Evolutionary conservation across 2,329 filamentous ascomycete species (phyloP), one percentile per base, ranked within the genome.

Genomic region (Xylariales sp.): DNA sequence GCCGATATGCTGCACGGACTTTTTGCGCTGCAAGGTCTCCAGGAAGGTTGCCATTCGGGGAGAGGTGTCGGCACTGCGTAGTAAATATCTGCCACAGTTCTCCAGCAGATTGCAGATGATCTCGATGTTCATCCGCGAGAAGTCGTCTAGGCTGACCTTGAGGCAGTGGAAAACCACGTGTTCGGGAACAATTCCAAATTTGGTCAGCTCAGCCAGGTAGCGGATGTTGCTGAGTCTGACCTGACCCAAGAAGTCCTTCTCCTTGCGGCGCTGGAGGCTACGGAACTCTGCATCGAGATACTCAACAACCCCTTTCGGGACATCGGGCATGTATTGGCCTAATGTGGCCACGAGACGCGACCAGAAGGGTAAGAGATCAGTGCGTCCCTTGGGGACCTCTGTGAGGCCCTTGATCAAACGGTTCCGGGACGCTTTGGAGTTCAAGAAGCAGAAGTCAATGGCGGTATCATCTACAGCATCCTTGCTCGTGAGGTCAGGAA

Each of bases 131-230:
- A 96, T 96, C 44, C 91, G 80, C 3, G 93, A 96, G 56, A 98
- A 98, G 55, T 98, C 93, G 53, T 98, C 93, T 19, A 98, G 68
- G 50, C 91, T 94, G 59, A 98, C 91, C 62, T 96, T 98, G 52
- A 98, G 79, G 57, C 93, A 98, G 57, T 98, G 93, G 57, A 98
- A 98, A 38, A 98, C 94, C 47, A 98, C 91, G 62, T 98, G 93
- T 61, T 98, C 93, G 1, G 94, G 93, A 7, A 98, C 93, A 21
- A 96, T 88, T 21, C 93, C 91, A 55, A 98, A 98, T 57, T 98
- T 98, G 42, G 93, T 98, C 56, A 98, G 67, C 63, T 98, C 93
- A 6, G 93, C 90, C 35, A 98, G 79, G 59, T 98, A 98, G n/a
- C 94, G 87, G 46, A 97, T 90, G 56, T 97, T 97, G 62, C 86